Base-by-base conservation (phyloP, 2,329 filamentous ascomycete genomes). In the Aspergillus sp. region DNA sequence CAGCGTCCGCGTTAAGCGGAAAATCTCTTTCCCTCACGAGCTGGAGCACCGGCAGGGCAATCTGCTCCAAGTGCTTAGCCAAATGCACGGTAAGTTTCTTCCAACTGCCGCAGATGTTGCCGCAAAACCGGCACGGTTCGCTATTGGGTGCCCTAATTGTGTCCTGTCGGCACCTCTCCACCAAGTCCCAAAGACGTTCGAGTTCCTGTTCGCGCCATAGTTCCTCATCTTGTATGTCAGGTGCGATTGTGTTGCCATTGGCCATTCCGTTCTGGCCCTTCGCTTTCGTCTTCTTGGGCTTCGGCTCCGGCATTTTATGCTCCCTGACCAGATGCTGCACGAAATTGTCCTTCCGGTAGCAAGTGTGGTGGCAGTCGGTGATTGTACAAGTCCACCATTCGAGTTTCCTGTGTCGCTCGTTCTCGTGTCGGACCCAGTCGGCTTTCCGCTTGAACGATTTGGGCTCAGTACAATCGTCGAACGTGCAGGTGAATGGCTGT, bases 381-480 rank as follows among this genome's bases (percentile, higher is more conserved):
- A 86, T 74, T 39, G 83, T 78, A 53, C 88, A 95, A 4, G 73
- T 78, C 86, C 86, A 95, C 78, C 84, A 91, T 51, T 94, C 86
- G 2, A 93, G 66, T 42, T 93, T 85, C 15, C 88, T 75, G 54
- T 95, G 88, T 15, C 82, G 78, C 59, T 95, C 88, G 46, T 89
- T 93, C 55, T 94, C 88, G 50, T 95, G 88, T 17, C 88, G 75
- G 14, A 94, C 86, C 88, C 88, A 95, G 54, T 95, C 88, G 10
- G 88, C 88, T 60, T 94, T 95, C 29, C 86, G 76, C 61, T 94
- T 94, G 68, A 94, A 95, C 22, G 85, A 86, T 59, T 93, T 93
- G 12, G 83, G 78, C 29, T 93, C 86, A 6, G 74, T 73, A 53
- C 88, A 94, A 31, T 76, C 71, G 2, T 82, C 77, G 65, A 89